These are phyloP conservation scores for Phialocephala subalpina DNA, from an alignment of 2,329 filamentous ascomycete species.

Conservation along the genomic window DNA sequence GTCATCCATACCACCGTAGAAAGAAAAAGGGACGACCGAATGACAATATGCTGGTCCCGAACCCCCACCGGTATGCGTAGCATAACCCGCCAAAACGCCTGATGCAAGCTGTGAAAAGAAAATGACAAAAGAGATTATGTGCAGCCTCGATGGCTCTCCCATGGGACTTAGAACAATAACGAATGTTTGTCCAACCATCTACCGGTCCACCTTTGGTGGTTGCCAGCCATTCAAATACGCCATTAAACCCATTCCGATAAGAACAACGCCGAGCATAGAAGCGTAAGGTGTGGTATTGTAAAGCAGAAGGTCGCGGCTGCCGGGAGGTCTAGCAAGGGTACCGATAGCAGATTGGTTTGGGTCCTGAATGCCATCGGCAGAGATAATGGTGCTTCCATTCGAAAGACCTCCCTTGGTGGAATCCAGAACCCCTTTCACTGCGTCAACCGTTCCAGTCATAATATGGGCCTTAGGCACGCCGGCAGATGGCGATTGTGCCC, in stretches of 20 bases:
- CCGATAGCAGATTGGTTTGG: constrained; percentile 37
- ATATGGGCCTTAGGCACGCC: constrained; percentile 4
- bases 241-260: constrained; percentile 85
- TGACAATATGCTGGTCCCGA: constrained; percentile 32
- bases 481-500: constrained; percentile 26
- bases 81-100: constrained; percentile 27
- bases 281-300: constrained; percentile 75
- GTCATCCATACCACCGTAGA: constrained; percentile 21
- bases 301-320: constrained; percentile 54
- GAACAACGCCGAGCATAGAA: constrained; percentile 82
- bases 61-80: constrained; percentile 31
- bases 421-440: constrained; percentile 14
- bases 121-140: constrained; percentile 36
- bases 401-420: constrained; percentile 28
- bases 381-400: constrained; percentile 32
- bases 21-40: constrained; percentile 22
- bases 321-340: constrained; percentile 48
- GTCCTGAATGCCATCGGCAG: constrained; percentile 31
- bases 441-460: constrained; percentile 26
- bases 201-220: constrained; percentile 43
- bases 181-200: constrained; percentile 21
- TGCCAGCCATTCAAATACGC: constrained; percentile 88
- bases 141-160: constrained; percentile 21
- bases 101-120: constrained; percentile 34
- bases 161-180: constrained; percentile 13